phyloP scores from a whole-genome alignment of 1,139 yeast genomes.

The Suhomyces kunorum region DNA sequence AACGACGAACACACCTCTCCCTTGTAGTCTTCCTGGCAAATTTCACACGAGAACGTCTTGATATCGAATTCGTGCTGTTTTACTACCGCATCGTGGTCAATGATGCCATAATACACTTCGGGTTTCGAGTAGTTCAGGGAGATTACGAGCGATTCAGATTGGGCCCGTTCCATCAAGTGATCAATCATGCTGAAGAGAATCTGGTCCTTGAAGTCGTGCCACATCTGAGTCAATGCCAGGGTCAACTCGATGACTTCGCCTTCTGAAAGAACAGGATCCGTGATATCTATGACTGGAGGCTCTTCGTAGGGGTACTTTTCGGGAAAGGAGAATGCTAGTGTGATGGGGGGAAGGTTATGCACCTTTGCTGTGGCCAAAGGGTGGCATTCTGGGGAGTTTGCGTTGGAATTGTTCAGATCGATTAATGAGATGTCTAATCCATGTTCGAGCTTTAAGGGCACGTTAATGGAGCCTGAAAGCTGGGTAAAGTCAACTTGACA shows the following conservation, averaged over 20 bases:
- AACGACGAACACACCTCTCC: slow-evolving; percentile 50
- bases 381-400: not conserved
- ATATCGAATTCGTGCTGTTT: slow-evolving; percentile 33
- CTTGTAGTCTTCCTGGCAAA: slow-evolving; percentile 55
- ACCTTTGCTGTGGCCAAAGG: slow-evolving; percentile 14
- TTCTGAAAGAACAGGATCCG: slow-evolving; percentile 24
- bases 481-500: slow-evolving; percentile 22
- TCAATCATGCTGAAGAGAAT: slow-evolving; percentile 52
- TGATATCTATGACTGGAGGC: slow-evolving; percentile 30
- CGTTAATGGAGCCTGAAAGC: slow-evolving; percentile 26
- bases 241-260: slow-evolving; percentile 18
- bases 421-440: slow-evolving; percentile 17
- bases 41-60: slow-evolving; percentile 54
- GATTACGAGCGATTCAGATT: slow-evolving; percentile 10
- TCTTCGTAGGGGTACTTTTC: slow-evolving; percentile 28
- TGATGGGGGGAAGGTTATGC: slow-evolving; percentile 33
- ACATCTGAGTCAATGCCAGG: slow-evolving; percentile 26
- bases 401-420: not conserved
- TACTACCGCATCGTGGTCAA: slow-evolving; percentile 21
- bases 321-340: slow-evolving; percentile 31
- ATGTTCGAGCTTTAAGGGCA: slow-evolving; percentile 29
- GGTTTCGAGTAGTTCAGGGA: slow-evolving; percentile 11
- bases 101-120: slow-evolving; percentile 18
- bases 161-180: slow-evolving; percentile 32
- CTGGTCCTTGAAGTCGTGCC: slow-evolving; percentile 44